A percentile compares a stretch with the other conserved stretches of the same genome.
phyloP scores from a whole-genome alignment of 1,284 basidiomycete species.

The Leucocoprinus gongylophorus region DNA sequence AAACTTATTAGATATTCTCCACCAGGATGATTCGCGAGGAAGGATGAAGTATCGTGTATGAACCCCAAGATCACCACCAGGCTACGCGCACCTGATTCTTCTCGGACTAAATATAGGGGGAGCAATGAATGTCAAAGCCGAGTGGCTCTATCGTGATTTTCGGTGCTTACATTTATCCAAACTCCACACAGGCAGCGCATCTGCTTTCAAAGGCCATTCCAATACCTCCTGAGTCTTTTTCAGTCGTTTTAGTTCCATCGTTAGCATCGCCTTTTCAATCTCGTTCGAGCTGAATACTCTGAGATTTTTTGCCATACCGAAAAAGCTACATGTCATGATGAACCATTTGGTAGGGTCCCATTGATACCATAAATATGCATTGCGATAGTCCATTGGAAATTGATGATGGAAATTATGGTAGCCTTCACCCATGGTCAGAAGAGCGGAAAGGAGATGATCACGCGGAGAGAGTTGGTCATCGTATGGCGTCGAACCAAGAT shows the following conservation, averaged over 20 bases:
- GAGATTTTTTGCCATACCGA: constrained; percentile 75
- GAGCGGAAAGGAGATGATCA: constrained; percentile 80
- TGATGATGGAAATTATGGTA: constrained; percentile 93
- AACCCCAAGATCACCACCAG: constrained; percentile 78
- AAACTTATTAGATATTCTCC: constrained; percentile 57
- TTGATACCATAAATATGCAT: constrained; percentile 64
- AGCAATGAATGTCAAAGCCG: constrained; percentile 2
- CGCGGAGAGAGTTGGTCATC: constrained; percentile 80
- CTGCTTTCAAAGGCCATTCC: constrained; percentile 58
- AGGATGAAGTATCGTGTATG: constrained; percentile 78
- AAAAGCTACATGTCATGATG: constrained; percentile 55
- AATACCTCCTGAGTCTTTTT: constrained; percentile 60
- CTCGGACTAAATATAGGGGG: constrained; percentile 42
- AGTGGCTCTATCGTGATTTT: background rate
- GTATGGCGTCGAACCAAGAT: constrained; percentile 77
- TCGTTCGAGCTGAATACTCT: constrained; percentile 83
- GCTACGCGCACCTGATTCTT: constrained; percentile 56
- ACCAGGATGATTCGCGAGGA: constrained; percentile 78
- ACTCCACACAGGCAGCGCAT: constrained; percentile 68
- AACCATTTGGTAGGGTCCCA: constrained; percentile 64
- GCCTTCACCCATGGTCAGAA: constrained; percentile 86
- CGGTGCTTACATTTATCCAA: constrained; percentile 70
- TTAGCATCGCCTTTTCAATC: constrained; percentile 72
- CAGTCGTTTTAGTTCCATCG: constrained; percentile 78
- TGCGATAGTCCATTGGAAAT: constrained; percentile 82